Percentiles rank a stretch among this genome's conserved stretches.
These are phyloP conservation scores for Medicago lupulina DNA, from an alignment of 306 rosid genomes.

Conservation along the genomic window DNA sequence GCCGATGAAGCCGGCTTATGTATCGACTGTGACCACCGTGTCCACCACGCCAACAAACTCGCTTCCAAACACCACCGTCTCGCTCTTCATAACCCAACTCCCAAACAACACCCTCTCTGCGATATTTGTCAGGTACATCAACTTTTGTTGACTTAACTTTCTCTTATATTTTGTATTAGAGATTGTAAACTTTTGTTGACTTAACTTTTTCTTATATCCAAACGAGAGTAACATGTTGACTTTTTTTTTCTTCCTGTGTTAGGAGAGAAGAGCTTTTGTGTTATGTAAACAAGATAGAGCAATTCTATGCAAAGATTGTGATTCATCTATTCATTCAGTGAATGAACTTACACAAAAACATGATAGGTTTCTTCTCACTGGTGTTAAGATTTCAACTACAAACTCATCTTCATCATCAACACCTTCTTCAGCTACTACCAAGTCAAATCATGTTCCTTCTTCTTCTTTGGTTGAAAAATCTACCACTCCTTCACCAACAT, in stretches of 20 bases:
- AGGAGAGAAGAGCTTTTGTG: conserved; percentile 22
- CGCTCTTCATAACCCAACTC: conserved; percentile 64
- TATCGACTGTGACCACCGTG: conserved; percentile 77
- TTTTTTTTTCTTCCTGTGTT: neutral
- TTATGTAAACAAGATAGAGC: conserved; percentile 16
- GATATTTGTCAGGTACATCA: conserved; percentile 62
- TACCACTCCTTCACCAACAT: neutral
- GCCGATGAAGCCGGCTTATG: conserved; percentile 98
- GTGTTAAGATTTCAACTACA: conserved; percentile 55
- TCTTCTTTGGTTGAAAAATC: conserved; percentile 3
- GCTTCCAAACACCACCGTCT: conserved; percentile 94
- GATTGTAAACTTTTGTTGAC: no score
- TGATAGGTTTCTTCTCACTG: conserved; percentile 77
- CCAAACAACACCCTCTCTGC: conserved; percentile 59
- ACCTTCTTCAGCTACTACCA: neutral
- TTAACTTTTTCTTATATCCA: no score
- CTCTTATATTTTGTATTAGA: no score
- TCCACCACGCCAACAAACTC: conserved; percentile 95
- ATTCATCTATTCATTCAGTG: conserved; percentile 62
- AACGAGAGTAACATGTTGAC: neutral
- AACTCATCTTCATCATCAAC: neutral
- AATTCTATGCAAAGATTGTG: conserved; percentile 2
- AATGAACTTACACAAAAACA: conserved; percentile 86
- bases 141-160: neutral
- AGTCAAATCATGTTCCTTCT: neutral